Base-by-base conservation (phyloP, 371 early-diverging fungal genomes). In the Parasitella parasitica region DNA sequence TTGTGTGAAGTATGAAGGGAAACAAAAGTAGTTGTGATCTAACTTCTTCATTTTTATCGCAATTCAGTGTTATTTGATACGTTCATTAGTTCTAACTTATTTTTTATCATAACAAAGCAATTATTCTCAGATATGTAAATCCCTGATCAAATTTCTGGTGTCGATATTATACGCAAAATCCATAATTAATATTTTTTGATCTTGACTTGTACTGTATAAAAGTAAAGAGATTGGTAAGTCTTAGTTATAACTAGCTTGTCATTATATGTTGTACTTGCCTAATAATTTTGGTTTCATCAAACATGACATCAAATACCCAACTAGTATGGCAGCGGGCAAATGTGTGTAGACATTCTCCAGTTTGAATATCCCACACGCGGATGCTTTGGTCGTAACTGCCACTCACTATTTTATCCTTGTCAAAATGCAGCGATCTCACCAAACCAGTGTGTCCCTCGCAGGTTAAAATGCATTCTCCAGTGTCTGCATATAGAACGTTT, bases 251-350 rank as follows among this genome's bases (percentile, higher is more conserved):
- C n/a, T n/a, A n/a, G n/a, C n/a, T n/a, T n/a, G n/a, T n/a, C n/a
- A n/a, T n/a, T n/a, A n/a, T n/a, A n/a, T n/a, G n/a, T n/a, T n/a
- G n/a, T 35, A 32, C 61, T 65, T 72, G 80, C 84, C 84, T 84
- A 58, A 95, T 83, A 46, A 95, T 91, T 63, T 85, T 85, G 28
- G 86, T 82, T 13, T 80, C 71, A 52, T 88, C 88, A 69, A 93
- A 88, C 69, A 91, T 92, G 20, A 96, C 92, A 74, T 94, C 92
- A 81, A 95, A 96, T 16, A 96, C 94, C 95, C 95, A 94, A 67
- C 91, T 90, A 5, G 85, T 69, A 70, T 94, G 91, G 27, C 86
- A 91, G 24, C 80, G 78, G 39, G 75, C 66, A 49, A 89, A 83
- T 65, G 84, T 80, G 26, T 85, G 59, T 6, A 73, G 38, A 28